These are phyloP conservation scores for Kwoniella botswanensis DNA, from an alignment of 768 basidiomycete genomes.

Conservation along the genomic window DNA sequence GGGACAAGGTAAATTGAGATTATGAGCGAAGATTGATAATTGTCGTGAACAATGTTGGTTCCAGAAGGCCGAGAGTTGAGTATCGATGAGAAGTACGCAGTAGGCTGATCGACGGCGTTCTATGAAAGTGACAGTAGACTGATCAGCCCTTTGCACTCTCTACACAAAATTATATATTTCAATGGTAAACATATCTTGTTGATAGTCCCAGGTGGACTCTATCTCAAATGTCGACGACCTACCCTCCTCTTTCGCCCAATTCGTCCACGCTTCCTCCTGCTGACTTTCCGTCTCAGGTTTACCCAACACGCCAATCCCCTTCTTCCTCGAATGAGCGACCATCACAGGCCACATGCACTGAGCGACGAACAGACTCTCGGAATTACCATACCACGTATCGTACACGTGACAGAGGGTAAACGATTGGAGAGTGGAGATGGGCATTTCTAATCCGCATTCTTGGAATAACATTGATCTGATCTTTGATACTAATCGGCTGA, in stretches of 20 bases:
- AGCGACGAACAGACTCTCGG: constrained; percentile 42
- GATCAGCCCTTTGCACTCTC: too few species aligned
- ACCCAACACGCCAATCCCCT: constrained; percentile 49
- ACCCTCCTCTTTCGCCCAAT: constrained; percentile 52
- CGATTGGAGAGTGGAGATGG: constrained; percentile 38
- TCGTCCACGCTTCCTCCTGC: constrained; percentile 41
- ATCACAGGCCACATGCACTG: constrained; percentile 51
- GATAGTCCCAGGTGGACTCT: neutral
- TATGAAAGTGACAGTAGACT: constrained; percentile 1
- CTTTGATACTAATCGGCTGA: constrained; percentile 15
- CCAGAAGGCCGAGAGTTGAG: constrained; percentile 49
- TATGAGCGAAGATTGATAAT: constrained; percentile 49
- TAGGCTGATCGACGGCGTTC: constrained; percentile 49
- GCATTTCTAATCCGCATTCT: constrained; percentile 40
- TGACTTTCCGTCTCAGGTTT: constrained; percentile 26
- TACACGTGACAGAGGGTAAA: constrained; percentile 45
- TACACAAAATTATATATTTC: too few species aligned
- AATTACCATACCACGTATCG: constrained; percentile 43
- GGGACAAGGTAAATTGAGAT: constrained; percentile 41
- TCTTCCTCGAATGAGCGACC: constrained; percentile 46
- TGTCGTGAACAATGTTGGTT: constrained; percentile 46
- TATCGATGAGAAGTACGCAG: constrained; percentile 46
- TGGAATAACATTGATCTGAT: constrained; percentile 39
- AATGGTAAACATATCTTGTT: too few species aligned
- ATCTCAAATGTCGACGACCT: neutral